Base-by-base conservation (phyloP, 1,139 yeast species). In the Pichia sp. region DNA sequence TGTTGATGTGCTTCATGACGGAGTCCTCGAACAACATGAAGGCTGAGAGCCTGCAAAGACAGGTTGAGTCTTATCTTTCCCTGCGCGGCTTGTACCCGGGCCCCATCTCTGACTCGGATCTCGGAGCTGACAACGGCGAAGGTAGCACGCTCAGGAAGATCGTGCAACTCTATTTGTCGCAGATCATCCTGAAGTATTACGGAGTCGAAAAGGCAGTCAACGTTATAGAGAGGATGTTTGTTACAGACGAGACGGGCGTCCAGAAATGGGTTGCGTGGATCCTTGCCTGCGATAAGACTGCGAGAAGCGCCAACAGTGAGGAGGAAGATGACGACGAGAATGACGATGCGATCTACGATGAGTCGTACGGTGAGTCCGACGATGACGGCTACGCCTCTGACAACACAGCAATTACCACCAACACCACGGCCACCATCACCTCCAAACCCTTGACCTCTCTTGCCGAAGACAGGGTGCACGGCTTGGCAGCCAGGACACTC, bases 1-100 rank as follows among this genome's bases (percentile, higher is more conserved):
- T 59, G 4, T 55, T 67, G 38, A 62, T 66, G 62, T 63, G 67
- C 50, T 66, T 65, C 48, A 59, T 66, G 10, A 61, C 66, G 36
- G 70, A 67, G 51, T 55, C 60, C 11, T 56, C 67, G 6, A 66
- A 67, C 50, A 64, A 62, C 7, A 56, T 62, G 40, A 54, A 64
- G 1, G 15, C 59, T 16, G 43, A 32, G 13, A 51, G 52, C 13
- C 52, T 66, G 47, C 56, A 54, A 15, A 49, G 30, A 4, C 70
- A 67, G 46, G 54, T 65, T 7, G 66, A 62, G 44, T 41, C 36
- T 5, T 63, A 58, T 46, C 54, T 67, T n/a, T 13, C 38, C 7
- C 32, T 3, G 29, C n/a, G 31, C n/a, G 47, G 45, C 10, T 47
- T 34, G 1, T 55, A 51, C 29, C 50, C 50, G 4, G 50, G 50